Evolutionary conservation across 495 filamentous ascomycete genomes (phyloP), one percentile per base, ranked within the genome.

Genomic region (Podospora didyma): DNA sequence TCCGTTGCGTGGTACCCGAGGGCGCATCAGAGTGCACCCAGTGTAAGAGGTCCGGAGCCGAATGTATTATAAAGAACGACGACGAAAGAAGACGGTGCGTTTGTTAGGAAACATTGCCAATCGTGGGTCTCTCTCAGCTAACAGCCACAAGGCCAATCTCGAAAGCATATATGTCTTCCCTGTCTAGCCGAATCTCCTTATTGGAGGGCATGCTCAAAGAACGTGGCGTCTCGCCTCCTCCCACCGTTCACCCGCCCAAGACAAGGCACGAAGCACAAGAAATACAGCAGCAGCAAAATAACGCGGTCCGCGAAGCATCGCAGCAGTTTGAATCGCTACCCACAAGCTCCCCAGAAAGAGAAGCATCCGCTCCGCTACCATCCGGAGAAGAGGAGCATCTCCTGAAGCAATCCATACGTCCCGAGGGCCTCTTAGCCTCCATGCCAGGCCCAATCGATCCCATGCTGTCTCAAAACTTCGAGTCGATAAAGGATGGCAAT

Each of bases 1-100:
- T 82, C 50, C 70, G 79, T 58, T 82, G 79, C 62, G 79, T 82
- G n/a, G 79, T 82, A 31, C 75, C 75, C 21, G 67, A 73, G 11
- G 79, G 77, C 16, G 72, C 76, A 42, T 66, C 69, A n/a, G 74
- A 74, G 53, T 82, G 79, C 61, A 73, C 71, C 24, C 78, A 81
- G 61, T 82, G 79, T 62, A 79, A 76, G 60, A 65, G 75, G 28
- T 74, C 75, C 3, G 75, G 77, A 44, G 67, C 73, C 28, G 69
- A 77, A 44, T 82, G 79, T 57, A 67, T 82, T 34, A 82, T 82
- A 59, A 79, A 76, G 61, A 81, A 81, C 61, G 79, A 82, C 60
- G 79, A 82, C 60, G 78, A 82, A 62, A 64, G 79, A 42, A 61
- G 79, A 58, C 65, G 77, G 78, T 77, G 57, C 44, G 69, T 65